Evolutionary conservation across 192 early-diverging fungal genomes (phyloP).

Genomic region (Coemansia sp.): DNA sequence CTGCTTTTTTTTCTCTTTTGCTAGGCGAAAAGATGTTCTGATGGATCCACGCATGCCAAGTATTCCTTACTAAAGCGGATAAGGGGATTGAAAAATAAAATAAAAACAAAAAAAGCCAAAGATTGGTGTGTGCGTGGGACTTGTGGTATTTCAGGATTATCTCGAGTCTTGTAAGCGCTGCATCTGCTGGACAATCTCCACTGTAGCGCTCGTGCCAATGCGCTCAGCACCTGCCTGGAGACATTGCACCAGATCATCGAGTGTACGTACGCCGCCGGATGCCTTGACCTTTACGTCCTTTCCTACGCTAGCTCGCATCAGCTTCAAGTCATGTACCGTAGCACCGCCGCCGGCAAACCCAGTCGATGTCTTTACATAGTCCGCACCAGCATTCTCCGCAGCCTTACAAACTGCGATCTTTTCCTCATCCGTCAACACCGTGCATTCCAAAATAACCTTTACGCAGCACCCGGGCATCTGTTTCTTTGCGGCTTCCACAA

Average conservation of each 20-base stretch:
- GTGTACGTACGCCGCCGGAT: conserved; percentile 55
- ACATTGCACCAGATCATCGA: conserved; percentile 55
- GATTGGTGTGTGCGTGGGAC: too few relatives aligned
- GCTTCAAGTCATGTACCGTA: conserved; percentile 47
- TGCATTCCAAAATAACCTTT: conserved; percentile 63
- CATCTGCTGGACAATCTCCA: conserved; percentile 54
- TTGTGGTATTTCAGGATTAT: too few relatives aligned
- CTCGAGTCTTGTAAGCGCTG: conserved; percentile 20
- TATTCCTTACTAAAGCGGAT: too few relatives aligned
- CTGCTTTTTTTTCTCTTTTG: not conserved
- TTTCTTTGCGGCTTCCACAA: conserved; percentile 42
- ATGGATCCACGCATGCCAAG: too few relatives aligned
- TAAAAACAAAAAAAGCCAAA: not conserved
- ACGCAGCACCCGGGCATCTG: conserved; percentile 46
- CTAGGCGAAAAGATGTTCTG: not conserved
- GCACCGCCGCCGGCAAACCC: conserved; percentile 57
- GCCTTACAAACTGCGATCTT: conserved; percentile 48
- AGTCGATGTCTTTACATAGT: conserved; percentile 63
- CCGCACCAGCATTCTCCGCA: conserved; percentile 50
- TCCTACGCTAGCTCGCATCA: conserved; percentile 52
- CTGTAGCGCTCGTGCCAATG: conserved; percentile 55
- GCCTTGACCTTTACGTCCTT: conserved; percentile 56
- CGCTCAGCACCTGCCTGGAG: conserved; percentile 57
- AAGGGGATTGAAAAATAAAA: too few relatives aligned
- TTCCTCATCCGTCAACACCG: conserved; percentile 54